Base-by-base conservation (phyloP, 352 stramenopile genomes). In the Globisporangium viniferum region DNA sequence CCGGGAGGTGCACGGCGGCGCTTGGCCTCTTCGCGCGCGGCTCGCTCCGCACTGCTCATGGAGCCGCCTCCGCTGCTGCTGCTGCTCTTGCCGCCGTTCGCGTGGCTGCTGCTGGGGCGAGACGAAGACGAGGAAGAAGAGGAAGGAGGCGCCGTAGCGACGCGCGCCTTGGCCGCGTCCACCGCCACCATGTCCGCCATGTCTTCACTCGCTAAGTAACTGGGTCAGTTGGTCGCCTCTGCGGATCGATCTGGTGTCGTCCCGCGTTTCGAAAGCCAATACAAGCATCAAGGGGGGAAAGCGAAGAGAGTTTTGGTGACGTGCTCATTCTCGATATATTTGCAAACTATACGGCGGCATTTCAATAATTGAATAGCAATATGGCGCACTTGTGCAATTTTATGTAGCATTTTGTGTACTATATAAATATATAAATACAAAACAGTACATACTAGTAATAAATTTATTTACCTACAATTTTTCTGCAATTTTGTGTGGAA, bases 1-100 rank as follows among this genome's bases (percentile, higher is more conserved):
- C 82, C 77, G 2, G 83, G 83, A 5, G 81, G 75, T 5, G 70
- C 82, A 55, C 82, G 82, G 29, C 77, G 76, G 44, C 73, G 79
- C 39, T 75, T 69, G 9, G 69, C 66, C 14, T 88, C 78, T 20
- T 82, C 73, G 46, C 73, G 63, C n/a, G 70, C 69, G 18, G 69
- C 57, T 18, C 70, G 62, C 15, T 68, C 64, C 4, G 33, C 68
- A 49, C 46, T 62, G 54, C 44, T 63, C 24, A 61, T 60, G 39
- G n/a, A 36, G 14, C 18, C 68, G 18, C 27, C 31, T 15, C 69
- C 36, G 35, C 35, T 39, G 18, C 41, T 74, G 68, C 76, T 80
- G 22, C 66, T 68, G 55, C 39, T 20, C 33, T 24, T 44, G 44
- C 69, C 69, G 51, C 41, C 64, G 41, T 73, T 55, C 27, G 24